Base-by-base conservation (phyloP, 176 grass and related monocot genomes). In the Bolboschoenus planiculmis region DNA sequence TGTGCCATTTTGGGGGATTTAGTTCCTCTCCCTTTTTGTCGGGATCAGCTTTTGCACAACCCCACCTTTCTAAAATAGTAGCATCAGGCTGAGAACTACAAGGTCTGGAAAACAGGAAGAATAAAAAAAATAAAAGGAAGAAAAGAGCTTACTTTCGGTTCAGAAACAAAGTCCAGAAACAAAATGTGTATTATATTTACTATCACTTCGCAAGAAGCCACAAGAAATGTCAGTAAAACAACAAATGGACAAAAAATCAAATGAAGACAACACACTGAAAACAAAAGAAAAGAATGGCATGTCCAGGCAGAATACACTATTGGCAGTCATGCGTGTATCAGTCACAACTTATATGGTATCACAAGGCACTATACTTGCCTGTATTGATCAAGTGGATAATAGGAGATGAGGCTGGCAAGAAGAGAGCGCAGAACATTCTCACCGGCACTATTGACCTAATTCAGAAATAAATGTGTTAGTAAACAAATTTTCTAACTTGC, bases 401-500 rank as follows among this genome's bases (percentile, higher is more conserved):
- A 98, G 35, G 88, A 87, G 54, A 91, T 78, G 29, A 98, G 84
- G 85, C 81, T 98, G 89, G 90, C 92, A 78, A 98, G 87, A 48
- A 98, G 61, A 91, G 89, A 91, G 26, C 95, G 88, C 86, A 98
- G 92, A 70, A 98, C 71, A 89, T 94, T 89, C 86, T 91, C 92
- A 56, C 95, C 95, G 79, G 92, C 90, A 85, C 87, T 93, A 85
- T 98, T 98, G 39, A 98, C 95, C 95, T 95, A 60, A 78, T 80
- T 62, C 26, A 82, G 36, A 47, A 36, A 82, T 50, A 55, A 80
- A 36, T 72, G 72, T 84, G 24, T 46, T 24, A 31, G 15, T 43
- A 81, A 81, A 24, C 36, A 57, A n/a, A n/a, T 51, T 81, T 37
- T 68, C 5, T 37, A 67, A 67, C n/a, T 47, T 24, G 7, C 40